Base-by-base conservation (phyloP, 345 rosid genomes). In the Populus euphratica region DNA sequence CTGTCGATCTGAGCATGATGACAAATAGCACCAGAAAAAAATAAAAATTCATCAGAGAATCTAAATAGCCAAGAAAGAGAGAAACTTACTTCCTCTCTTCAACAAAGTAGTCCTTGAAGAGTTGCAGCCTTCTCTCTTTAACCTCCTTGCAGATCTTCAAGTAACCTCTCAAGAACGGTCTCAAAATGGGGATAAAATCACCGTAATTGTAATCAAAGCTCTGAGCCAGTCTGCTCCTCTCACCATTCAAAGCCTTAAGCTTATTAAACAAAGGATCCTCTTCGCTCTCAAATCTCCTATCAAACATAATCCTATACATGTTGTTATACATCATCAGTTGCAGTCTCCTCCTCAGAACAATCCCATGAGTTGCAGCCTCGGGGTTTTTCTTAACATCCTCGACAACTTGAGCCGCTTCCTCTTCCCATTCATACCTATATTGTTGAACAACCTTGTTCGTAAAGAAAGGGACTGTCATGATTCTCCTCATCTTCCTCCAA, bases 391-490 rank as follows among this genome's bases (percentile, higher is more conserved):
- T 90, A 50, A 91, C 94, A 33, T 94, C 98, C 71, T 90, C 90
- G 4, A 94, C 94, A 14, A 92, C 97, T 1, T 63, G 38, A 7
- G 88, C 97, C 0, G 94, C 97, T 86, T 96, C 97, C 17, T 75
- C 85, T 20, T 96, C 93, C 96, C 97, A 89, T 0, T 97, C 93
- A 21, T 77, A 64, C 3, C 96, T 78, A 80, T 94, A 88, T 77
- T 86, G 97, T 9, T 91, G 97, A 10, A 94, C 96, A 0, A 94
- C 98, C 69, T 91, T 94, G 86, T 92, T 91, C 39, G 99, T 96
- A 86, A 96, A 96, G 76, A 96, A 96, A 1, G 99, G 99, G 23
- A 96, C 99, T 27, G 99, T 96, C 99, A 96, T 96, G 87, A 96
- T 96, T 78, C 99, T 69, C 61, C 98, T 63, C 99, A 96, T 96